Conservation (phyloP, 345 rosid genomes). For the Cardamine resedifolia region DNA sequence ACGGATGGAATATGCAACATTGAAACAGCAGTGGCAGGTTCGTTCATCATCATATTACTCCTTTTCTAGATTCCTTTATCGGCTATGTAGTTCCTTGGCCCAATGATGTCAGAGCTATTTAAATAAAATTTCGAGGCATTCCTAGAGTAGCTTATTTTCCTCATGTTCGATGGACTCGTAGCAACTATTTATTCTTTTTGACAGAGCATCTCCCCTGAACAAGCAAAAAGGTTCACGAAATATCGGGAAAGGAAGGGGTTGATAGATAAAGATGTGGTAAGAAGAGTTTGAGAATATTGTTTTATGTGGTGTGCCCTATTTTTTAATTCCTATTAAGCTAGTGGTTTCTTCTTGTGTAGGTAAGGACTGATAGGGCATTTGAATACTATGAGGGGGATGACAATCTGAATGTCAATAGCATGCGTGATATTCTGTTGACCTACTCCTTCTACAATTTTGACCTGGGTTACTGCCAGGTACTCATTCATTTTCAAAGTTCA, state of each 20-base stretch:
- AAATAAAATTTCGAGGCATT: constrained; percentile 2
- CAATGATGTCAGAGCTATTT: background rate
- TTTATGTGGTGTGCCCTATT: background rate
- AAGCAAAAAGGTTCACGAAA: constrained; percentile 91
- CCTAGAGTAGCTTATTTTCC: background rate
- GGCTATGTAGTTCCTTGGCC: constrained; percentile 15
- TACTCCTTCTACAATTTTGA: constrained; percentile 97
- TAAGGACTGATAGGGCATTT: constrained; percentile 87
- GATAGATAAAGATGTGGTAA: constrained; percentile 95
- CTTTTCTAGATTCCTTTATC: background rate
- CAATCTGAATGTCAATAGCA: constrained; percentile 72
- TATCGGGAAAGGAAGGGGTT: constrained; percentile 93
- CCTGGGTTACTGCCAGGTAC: constrained; percentile 99
- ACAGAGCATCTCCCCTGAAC: constrained; percentile 90
- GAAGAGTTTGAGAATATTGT: constrained; percentile 25
- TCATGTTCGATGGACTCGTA: constrained; percentile 19
- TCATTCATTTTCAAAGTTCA: constrained; percentile 13
- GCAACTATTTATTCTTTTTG: constrained; percentile 20
- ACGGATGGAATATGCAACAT: constrained; percentile 71
- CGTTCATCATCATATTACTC: constrained; percentile 17
- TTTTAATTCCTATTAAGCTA: background rate
- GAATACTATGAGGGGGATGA: constrained; percentile 87
- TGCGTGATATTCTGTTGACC: constrained; percentile 84
- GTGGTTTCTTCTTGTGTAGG: constrained; percentile 48
- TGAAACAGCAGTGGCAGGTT: constrained; percentile 95